A percentile compares a stretch with the other conserved stretches of the same genome.
These are phyloP conservation scores for Herpetospermum pedunculosum DNA, from an alignment of 306 rosid species.

Conservation along the genomic window DNA sequence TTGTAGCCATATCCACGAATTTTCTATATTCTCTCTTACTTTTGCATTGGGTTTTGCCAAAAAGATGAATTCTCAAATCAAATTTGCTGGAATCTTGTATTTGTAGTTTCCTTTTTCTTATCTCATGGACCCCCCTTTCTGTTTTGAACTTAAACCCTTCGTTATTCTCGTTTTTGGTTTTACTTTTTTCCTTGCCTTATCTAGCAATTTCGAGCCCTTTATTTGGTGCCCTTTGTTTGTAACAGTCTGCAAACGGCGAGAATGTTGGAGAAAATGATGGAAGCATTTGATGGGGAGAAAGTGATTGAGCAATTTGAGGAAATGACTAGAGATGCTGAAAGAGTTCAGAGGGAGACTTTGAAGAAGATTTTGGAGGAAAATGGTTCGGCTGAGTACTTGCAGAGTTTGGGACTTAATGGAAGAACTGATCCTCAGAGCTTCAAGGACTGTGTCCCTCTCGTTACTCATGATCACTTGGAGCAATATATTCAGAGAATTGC, in stretches of 20 bases:
- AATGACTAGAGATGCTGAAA: constrained; percentile 59
- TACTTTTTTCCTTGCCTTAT: not conserved
- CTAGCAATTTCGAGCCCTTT: not conserved
- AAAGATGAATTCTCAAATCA: not conserved
- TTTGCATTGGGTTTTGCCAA: not conserved
- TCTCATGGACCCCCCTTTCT: not conserved
- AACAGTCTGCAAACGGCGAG: constrained; percentile 10
- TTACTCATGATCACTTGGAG: constrained; percentile 56
- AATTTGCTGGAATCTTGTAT: not conserved
- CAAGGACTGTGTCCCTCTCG: constrained; percentile 69
- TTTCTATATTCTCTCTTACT: not conserved
- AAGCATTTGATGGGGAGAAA: constrained; percentile 43
- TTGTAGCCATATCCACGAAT: not conserved
- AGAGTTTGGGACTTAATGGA: constrained; percentile 48
- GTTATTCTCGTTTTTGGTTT: not conserved
- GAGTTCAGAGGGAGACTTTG: constrained; percentile 58
- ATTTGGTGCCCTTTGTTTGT: not conserved
- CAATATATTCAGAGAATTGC: constrained; percentile 54
- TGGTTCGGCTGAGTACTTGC: constrained; percentile 66
- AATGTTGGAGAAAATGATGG: constrained; percentile 66
- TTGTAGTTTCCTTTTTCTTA: not conserved
- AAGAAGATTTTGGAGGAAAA: constrained; percentile 63
- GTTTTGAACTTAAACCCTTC: not conserved
- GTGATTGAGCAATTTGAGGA: constrained; percentile 65
- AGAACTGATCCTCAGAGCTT: constrained; percentile 73